Conservation (phyloP, 768 basidiomycete genomes). For the Porphyrellus cyaneotinctus region DNA sequence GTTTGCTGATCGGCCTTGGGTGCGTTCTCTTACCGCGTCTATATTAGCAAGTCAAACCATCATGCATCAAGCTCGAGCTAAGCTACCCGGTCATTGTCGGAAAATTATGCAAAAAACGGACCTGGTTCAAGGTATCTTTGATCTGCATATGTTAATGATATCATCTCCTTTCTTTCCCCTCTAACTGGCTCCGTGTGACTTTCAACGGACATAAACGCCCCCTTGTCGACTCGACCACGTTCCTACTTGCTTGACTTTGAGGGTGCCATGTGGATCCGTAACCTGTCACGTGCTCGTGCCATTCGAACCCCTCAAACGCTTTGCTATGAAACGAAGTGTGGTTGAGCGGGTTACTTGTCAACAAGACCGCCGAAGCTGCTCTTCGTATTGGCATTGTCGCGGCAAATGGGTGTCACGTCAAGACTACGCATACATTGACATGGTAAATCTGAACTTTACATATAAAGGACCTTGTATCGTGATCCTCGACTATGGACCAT, state of each 20-base stretch:
- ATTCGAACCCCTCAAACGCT: slow-evolving; percentile 46
- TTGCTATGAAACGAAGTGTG: slow-evolving; percentile 74
- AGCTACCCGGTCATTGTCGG: too few relatives aligned
- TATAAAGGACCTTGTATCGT: slow-evolving; percentile 83
- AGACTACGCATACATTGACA: slow-evolving; percentile 55
- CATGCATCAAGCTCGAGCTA: too few relatives aligned
- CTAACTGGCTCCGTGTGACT: too few relatives aligned
- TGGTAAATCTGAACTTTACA: slow-evolving; percentile 75
- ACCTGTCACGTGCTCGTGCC: slow-evolving; percentile 43
- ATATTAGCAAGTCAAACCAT: too few relatives aligned
- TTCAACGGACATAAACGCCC: too few relatives aligned
- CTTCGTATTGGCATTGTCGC: slow-evolving; percentile 79
- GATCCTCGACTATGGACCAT: slow-evolving; percentile 73
- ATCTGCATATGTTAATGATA: too few relatives aligned
- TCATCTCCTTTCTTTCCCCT: too few relatives aligned
- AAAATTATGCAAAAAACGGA: too few relatives aligned
- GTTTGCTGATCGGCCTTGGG: too few relatives aligned
- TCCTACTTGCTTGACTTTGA: slow-evolving; percentile 78
- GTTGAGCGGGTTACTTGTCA: slow-evolving; percentile 68
- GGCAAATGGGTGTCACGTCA: slow-evolving; percentile 86
- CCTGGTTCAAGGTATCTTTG: too few relatives aligned
- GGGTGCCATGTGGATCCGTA: slow-evolving; percentile 70
- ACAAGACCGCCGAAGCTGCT: slow-evolving; percentile 53
- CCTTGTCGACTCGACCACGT: too few relatives aligned
- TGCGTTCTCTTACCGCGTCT: too few relatives aligned